phyloP scores from a whole-genome alignment of 2,329 filamentous ascomycete species.

The Trichoderma pleuroti region DNA sequence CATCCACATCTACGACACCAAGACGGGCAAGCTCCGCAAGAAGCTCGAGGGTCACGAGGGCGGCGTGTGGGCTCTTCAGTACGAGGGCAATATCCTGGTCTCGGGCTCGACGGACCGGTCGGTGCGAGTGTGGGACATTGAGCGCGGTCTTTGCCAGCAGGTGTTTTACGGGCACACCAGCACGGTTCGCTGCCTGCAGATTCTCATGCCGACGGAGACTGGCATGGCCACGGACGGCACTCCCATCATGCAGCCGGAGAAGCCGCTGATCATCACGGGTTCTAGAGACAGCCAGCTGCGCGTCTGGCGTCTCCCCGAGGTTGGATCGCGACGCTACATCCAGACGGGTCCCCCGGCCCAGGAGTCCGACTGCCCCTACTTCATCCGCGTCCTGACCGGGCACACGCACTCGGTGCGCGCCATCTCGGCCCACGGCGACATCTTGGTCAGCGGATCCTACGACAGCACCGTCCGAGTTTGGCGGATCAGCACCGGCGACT shows the following conservation, averaged over 20 bases:
- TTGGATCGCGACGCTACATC: conserved; percentile 71
- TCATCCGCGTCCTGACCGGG: conserved; percentile 79
- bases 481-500: conserved; percentile 94
- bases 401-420: conserved; percentile 93
- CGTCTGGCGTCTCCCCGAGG: conserved; percentile 88
- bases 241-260: conserved; percentile 84
- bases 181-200: conserved; percentile 92
- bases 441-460: conserved; percentile 95
- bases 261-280: conserved; percentile 94
- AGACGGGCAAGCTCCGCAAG: conserved; percentile 79
- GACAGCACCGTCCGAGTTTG: conserved; percentile 93
- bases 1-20: conserved; percentile 97
- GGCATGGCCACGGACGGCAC: conserved; percentile 68
- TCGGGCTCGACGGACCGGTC: conserved; percentile 95
- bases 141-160: conserved; percentile 86
- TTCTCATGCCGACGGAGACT: conserved; percentile 80
- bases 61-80: conserved; percentile 95
- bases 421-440: conserved; percentile 92
- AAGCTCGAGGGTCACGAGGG: conserved; percentile 92
- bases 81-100: conserved; percentile 90
- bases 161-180: conserved; percentile 97
- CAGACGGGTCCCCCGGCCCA: conserved; percentile 72
- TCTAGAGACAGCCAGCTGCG: conserved; percentile 91
- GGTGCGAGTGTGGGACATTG: conserved; percentile 99
- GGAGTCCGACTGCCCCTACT: conserved; percentile 85